Percentiles rank a stretch among this genome's conserved stretches.
phyloP scores from a whole-genome alignment of 305 asterid species.

The Solanum hybrid region DNA sequence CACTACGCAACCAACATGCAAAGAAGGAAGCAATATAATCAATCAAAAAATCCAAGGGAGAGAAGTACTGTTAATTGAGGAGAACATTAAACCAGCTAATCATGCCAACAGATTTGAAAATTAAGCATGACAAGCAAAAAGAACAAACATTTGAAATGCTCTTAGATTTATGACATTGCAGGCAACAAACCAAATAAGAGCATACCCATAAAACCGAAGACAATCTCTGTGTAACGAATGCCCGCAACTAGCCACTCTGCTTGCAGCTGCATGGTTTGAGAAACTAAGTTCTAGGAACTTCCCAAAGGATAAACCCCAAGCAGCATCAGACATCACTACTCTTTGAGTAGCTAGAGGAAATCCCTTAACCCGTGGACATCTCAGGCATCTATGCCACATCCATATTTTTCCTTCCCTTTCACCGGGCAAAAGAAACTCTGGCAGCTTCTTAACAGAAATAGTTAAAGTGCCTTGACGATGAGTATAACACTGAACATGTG shows the following conservation, averaged over 20 bases:
- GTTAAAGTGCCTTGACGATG: constrained; percentile 94
- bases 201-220: constrained; percentile 94
- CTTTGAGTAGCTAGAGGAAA: constrained; percentile 95
- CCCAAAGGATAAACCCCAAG: constrained; percentile 97
- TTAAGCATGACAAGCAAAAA: background rate
- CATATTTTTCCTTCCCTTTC: constrained; percentile 85
- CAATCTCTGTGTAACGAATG: constrained; percentile 97
- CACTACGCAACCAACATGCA: background rate
- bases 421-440: constrained; percentile 69
- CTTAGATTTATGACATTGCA: background rate
- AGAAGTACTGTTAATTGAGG: background rate
- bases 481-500: constrained; percentile 93
- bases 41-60: background rate
- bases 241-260: constrained; percentile 99
- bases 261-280: constrained; percentile 97
- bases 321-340: constrained; percentile 97
- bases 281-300: constrained; percentile 97
- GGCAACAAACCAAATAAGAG: background rate
- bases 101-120: background rate
- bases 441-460: constrained; percentile 82
- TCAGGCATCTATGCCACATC: constrained; percentile 99
- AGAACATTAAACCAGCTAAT: background rate
- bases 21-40: background rate
- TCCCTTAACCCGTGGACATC: constrained; percentile 76
- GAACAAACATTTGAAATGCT: background rate